Evolutionary conservation across 1,284 basidiomycete species (phyloP).

Genomic region (Agaricales sp.): DNA sequence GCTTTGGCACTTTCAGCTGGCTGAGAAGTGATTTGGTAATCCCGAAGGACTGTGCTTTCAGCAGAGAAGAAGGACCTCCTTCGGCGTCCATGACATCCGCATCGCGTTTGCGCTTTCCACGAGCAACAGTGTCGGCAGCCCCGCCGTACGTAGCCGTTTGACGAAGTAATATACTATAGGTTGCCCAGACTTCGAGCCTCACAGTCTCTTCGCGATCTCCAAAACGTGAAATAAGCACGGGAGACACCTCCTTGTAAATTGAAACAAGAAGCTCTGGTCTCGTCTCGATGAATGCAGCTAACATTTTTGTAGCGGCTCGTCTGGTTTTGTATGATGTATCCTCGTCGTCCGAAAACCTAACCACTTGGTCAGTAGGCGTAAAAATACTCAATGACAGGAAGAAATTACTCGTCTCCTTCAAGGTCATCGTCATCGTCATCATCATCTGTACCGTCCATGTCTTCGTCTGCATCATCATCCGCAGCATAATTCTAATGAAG

Average conservation of each 20-base stretch:
- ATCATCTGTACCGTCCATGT: constrained; percentile 63
- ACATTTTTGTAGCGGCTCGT: constrained; percentile 84
- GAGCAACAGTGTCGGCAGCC: constrained; percentile 39
- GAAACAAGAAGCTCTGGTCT: constrained; percentile 76
- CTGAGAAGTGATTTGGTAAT: constrained; percentile 77
- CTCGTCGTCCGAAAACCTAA: constrained; percentile 92
- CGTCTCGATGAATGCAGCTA: constrained; percentile 78
- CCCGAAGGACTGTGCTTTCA: constrained; percentile 66
- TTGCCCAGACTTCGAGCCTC: constrained; percentile 85
- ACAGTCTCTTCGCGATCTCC: constrained; percentile 95
- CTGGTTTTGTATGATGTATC: constrained; percentile 99
- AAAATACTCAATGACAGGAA: not conserved
- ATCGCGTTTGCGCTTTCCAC: constrained; percentile 74
- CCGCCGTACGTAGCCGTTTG: constrained; percentile 77
- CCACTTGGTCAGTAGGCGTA: constrained; percentile 1
- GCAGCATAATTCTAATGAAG: constrained; percentile 75
- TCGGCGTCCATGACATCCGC: constrained; percentile 71
- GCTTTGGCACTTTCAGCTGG: constrained; percentile 78
- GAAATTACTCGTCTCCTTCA: constrained; percentile 57
- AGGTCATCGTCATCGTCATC: constrained; percentile 73
- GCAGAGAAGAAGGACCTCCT: constrained; percentile 62
- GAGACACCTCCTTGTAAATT: constrained; percentile 79
- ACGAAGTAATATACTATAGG: constrained; percentile 72
- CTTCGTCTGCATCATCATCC: constrained; percentile 74
- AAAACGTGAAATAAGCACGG: constrained; percentile 83